phyloP scores from a whole-genome alignment of 495 filamentous ascomycete species.

The Penicillium bialowiezense region DNA sequence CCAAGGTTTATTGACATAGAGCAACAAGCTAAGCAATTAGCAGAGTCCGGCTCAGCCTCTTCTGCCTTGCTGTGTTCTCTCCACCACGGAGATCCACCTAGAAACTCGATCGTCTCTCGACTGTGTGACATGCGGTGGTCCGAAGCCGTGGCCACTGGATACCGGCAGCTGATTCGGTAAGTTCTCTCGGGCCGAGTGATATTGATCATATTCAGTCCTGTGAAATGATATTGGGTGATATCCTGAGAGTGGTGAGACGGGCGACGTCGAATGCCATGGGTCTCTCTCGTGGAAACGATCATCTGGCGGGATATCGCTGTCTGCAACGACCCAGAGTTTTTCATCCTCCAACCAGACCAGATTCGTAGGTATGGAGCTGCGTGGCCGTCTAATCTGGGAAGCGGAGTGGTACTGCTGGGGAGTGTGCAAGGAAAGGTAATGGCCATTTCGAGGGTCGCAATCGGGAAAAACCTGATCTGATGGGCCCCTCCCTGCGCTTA shows the following conservation, averaged over 20 bases:
- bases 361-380: neutral
- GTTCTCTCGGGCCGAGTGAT: neutral
- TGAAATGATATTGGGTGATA: conserved; percentile 1
- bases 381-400: neutral
- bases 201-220: neutral
- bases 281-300: neutral
- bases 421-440: neutral
- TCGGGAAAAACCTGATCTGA: neutral
- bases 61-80: neutral
- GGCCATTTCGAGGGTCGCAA: neutral
- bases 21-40: too few relatives aligned
- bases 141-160: conserved; percentile 1
- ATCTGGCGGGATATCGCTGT: neutral
- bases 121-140: neutral
- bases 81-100: neutral
- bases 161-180: neutral
- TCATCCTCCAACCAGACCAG: conserved; percentile 17
- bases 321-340: conserved; percentile 11
- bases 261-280: neutral
- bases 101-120: conserved; percentile 1
- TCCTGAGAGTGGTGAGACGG: neutral
- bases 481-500: conserved; percentile 3
- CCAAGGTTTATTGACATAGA: too few relatives aligned
- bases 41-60: too few relatives aligned
- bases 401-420: neutral